Evolutionary conservation across 1,139 yeast species (phyloP).

Genomic region (Candida freyschussii): DNA sequence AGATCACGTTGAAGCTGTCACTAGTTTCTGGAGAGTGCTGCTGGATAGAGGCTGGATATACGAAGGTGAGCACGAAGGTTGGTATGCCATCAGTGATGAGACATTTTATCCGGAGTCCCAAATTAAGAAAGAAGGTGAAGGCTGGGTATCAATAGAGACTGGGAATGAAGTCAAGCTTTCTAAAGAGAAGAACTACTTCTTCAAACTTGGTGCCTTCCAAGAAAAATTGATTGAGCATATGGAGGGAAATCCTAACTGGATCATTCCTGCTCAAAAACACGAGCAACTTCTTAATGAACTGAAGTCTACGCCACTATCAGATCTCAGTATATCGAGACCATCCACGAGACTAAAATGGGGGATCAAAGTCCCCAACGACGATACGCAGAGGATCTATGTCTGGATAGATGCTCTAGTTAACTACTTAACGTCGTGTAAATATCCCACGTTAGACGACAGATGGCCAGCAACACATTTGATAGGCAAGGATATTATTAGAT

Average conservation of each 20-base stretch:
- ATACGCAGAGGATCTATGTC: conserved; percentile 77
- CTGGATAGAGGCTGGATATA: conserved; percentile 62
- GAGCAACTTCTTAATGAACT: conserved; percentile 57
- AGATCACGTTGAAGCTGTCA: conserved; percentile 68
- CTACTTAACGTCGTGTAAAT: conserved; percentile 73
- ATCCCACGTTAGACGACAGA: conserved; percentile 33
- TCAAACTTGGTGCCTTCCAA: conserved; percentile 61
- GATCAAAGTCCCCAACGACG: conserved; percentile 78
- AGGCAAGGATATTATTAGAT: conserved; percentile 86
- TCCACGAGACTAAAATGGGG: conserved; percentile 81
- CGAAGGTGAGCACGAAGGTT: conserved; percentile 81
- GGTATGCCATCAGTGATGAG: conserved; percentile 95
- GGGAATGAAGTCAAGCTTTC: conserved; percentile 71
- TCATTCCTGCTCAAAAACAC: conserved; percentile 59
- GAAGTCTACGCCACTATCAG: conserved; percentile 43
- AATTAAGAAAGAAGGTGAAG: conserved; percentile 43
- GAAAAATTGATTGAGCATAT: conserved; percentile 46
- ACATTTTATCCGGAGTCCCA: conserved; percentile 87
- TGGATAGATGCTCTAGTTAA: conserved; percentile 96
- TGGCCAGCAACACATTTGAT: conserved; percentile 64
- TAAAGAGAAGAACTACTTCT: conserved; percentile 82
- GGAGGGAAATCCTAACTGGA: conserved; percentile 47
- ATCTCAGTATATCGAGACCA: conserved; percentile 85
- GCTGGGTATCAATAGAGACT: conserved; percentile 63
- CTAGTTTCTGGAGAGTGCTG: conserved; percentile 63